Percentiles rank a stretch among this genome's conserved stretches.
Conservation (phyloP, 73 alveolate genomes). For the Paramecium octaurelia region DNA sequence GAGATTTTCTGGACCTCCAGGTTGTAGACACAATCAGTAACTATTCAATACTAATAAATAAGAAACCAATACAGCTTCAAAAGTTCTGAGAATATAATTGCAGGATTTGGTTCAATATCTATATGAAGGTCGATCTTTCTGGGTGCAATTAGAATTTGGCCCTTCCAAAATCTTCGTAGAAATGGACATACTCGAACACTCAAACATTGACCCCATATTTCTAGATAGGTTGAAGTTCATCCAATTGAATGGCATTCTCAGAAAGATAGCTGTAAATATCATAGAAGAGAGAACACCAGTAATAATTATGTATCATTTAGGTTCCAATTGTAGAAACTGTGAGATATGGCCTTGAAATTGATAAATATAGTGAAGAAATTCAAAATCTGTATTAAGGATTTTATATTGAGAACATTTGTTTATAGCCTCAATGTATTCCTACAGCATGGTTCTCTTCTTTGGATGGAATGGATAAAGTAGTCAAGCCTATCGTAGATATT, state of each 20-base stretch:
- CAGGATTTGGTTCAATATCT: not conserved
- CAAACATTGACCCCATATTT: not conserved
- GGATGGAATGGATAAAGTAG: not conserved
- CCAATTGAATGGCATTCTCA: not conserved
- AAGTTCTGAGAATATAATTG: not conserved
- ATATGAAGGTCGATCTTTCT: not conserved
- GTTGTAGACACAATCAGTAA: not conserved
- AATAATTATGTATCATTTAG: not conserved
- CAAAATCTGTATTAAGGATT: not conserved
- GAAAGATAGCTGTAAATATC: not conserved
- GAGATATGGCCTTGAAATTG: not conserved
- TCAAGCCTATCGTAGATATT: not conserved
- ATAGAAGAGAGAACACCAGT: constrained; percentile 25
- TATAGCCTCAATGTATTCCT: not conserved
- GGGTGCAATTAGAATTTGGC: not conserved
- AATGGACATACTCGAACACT: not conserved
- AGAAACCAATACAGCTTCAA: not conserved
- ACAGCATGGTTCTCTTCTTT: not conserved
- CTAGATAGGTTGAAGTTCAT: not conserved
- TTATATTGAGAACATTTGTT: not conserved
- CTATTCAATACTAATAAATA: not conserved
- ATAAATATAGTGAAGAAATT: not conserved
- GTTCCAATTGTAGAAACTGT: not conserved
- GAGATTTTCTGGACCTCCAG: not conserved
- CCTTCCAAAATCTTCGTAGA: not conserved